Percentiles rank a stretch among this genome's conserved stretches.
Conservation (phyloP, 805 yeast species). For the Lipomyces spencermartinsiae region DNA sequence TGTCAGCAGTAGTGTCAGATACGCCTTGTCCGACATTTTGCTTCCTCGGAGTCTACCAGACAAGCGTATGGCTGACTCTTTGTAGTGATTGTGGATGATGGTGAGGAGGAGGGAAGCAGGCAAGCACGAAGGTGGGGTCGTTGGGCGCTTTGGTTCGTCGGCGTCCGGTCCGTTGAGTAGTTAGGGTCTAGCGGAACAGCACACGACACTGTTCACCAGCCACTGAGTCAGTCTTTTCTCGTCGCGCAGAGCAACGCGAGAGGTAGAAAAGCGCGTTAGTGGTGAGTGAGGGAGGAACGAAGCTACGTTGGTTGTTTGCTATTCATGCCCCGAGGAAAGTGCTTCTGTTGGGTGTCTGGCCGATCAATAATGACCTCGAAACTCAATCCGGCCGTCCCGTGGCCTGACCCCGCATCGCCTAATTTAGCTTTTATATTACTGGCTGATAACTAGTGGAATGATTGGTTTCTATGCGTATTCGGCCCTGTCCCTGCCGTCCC, state of each 20-base stretch:
- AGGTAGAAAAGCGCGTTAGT: not conserved
- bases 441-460: too few relatives aligned
- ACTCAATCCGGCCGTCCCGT: not conserved
- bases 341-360: not conserved
- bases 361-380: not conserved
- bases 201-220: not conserved
- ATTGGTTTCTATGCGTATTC: too few relatives aligned
- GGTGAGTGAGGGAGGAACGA: not conserved
- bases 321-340: not conserved
- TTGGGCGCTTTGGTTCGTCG: not conserved
- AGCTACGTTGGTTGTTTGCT: not conserved
- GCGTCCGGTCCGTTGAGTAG: not conserved
- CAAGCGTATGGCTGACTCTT: not conserved
- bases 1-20: constrained; percentile 54
- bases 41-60: not conserved
- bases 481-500: too few relatives aligned
- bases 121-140: constrained; percentile 3
- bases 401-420: not conserved
- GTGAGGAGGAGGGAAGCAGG: not conserved
- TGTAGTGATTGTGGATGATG: not conserved
- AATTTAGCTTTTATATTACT: too few relatives aligned
- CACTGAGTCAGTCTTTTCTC: not conserved
- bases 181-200: too few relatives aligned
- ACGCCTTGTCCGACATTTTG: constrained; percentile 43
- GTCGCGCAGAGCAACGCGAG: not conserved